phyloP scores from a whole-genome alignment of 306 rosid species.

The Myrica gale region DNA sequence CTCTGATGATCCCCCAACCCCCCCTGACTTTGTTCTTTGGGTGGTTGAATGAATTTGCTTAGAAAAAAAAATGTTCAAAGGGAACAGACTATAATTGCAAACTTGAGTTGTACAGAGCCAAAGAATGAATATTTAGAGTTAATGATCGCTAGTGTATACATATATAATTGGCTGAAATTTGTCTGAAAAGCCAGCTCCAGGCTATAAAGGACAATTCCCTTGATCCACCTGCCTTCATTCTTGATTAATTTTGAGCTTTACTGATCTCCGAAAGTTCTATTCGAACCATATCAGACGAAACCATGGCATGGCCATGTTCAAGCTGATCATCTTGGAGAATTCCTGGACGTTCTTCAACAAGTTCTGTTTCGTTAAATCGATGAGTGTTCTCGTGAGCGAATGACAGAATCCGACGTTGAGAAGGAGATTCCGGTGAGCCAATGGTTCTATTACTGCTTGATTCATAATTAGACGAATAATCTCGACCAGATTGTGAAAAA shows the following conservation, averaged over 20 bases:
- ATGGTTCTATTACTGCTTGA: slow-evolving; percentile 6
- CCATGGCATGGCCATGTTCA: background rate
- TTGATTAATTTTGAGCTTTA: background rate
- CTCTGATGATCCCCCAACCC: too few relatives aligned
- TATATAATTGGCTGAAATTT: too few relatives aligned
- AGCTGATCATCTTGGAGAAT: slow-evolving; percentile 8
- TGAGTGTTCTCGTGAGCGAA: slow-evolving; percentile 1
- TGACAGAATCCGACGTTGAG: slow-evolving; percentile 16
- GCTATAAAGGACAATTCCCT: background rate
- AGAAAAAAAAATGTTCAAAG: too few relatives aligned
- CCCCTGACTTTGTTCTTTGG: too few relatives aligned
- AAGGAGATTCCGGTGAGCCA: background rate
- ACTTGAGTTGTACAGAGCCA: too few relatives aligned
- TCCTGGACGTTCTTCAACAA: slow-evolving; percentile 22
- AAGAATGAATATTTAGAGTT: too few relatives aligned
- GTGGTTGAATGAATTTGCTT: too few relatives aligned
- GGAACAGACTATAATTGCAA: too few relatives aligned
- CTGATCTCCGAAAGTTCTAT: background rate
- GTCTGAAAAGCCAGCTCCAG: too few relatives aligned
- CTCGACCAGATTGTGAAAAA: background rate
- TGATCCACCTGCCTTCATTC: background rate
- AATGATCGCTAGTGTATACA: too few relatives aligned
- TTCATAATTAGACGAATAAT: slow-evolving; percentile 12
- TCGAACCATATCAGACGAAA: background rate
- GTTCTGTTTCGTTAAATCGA: slow-evolving; percentile 11